Evolutionary conservation across 495 filamentous ascomycete species (phyloP).

Genomic region (Penicillium canescens): DNA sequence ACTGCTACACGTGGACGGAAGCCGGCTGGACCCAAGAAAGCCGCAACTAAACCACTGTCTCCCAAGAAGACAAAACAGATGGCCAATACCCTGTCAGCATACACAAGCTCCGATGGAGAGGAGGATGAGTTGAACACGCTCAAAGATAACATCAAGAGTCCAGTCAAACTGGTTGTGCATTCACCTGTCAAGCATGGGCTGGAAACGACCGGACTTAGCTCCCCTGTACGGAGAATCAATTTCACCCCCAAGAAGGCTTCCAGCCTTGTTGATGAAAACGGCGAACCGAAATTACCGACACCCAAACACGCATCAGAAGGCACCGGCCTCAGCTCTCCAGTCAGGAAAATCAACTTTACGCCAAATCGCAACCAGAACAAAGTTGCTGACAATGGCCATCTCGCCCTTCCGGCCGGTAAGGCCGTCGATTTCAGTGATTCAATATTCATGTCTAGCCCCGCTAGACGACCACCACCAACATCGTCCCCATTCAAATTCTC

Average conservation of each 20-base stretch:
- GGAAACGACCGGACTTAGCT: conserved; percentile 31
- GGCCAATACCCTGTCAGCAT: conserved; percentile 44
- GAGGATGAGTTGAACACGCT: conserved; percentile 50
- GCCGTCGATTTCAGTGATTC: conserved; percentile 38
- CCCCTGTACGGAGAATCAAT: conserved; percentile 45
- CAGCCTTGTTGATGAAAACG: conserved; percentile 38
- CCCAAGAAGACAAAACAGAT: conserved; percentile 58
- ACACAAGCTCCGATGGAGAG: conserved; percentile 45
- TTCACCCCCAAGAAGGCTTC: conserved; percentile 33
- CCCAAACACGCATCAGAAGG: conserved; percentile 25
- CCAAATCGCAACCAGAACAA: conserved; percentile 24
- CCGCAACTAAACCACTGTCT: conserved; percentile 44
- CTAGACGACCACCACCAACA: conserved; percentile 43
- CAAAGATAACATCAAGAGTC: conserved; percentile 39
- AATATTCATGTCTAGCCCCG: conserved; percentile 48
- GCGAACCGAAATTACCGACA: conserved; percentile 28
- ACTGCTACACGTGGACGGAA: conserved; percentile 38
- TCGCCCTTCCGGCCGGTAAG: conserved; percentile 28
- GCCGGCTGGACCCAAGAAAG: conserved; percentile 34
- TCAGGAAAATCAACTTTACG: conserved; percentile 37
- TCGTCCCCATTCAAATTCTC: conserved; percentile 51
- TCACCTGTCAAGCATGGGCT: conserved; percentile 40
- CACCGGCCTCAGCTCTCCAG: conserved; percentile 26
- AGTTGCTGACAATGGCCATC: conserved; percentile 19
- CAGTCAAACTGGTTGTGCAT: conserved; percentile 31